Conservation (phyloP, 78 protist genomes). For the Pigoraptor vietnamica region DNA sequence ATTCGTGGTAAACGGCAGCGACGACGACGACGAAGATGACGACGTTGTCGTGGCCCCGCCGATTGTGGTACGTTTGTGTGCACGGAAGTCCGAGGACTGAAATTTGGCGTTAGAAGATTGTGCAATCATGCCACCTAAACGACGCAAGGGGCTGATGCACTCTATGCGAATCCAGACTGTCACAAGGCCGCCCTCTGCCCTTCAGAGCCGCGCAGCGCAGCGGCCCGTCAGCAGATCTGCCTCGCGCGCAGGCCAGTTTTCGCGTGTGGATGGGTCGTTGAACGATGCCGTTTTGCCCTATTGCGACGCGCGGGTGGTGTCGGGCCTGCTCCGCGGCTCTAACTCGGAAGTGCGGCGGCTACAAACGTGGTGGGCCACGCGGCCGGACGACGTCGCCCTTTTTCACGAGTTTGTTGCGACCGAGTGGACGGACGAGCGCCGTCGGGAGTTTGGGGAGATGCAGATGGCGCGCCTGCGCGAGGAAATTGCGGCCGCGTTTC, state of each 20-base stretch:
- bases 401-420: not conserved
- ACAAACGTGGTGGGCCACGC: not conserved
- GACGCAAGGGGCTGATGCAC: no score
- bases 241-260: not conserved
- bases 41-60: not conserved
- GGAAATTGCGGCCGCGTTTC: not conserved
- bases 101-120: not conserved
- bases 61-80: not conserved
- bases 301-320: not conserved
- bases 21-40: not conserved
- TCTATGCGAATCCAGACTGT: not conserved
- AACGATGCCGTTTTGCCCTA: not conserved
- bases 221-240: not conserved
- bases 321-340: not conserved
- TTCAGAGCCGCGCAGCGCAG: not conserved
- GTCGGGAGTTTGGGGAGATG: not conserved
- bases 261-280: not conserved
- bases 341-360: not conserved
- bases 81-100: no score
- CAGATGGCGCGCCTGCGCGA: not conserved
- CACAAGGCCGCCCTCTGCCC: not conserved
- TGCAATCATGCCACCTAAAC: not conserved
- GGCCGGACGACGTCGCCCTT: not conserved
- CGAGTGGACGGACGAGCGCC: not conserved
- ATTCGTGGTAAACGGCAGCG: not conserved